Conservation (phyloP, 2,329 filamentous ascomycete genomes). For the Trichoderma harzianum region DNA sequence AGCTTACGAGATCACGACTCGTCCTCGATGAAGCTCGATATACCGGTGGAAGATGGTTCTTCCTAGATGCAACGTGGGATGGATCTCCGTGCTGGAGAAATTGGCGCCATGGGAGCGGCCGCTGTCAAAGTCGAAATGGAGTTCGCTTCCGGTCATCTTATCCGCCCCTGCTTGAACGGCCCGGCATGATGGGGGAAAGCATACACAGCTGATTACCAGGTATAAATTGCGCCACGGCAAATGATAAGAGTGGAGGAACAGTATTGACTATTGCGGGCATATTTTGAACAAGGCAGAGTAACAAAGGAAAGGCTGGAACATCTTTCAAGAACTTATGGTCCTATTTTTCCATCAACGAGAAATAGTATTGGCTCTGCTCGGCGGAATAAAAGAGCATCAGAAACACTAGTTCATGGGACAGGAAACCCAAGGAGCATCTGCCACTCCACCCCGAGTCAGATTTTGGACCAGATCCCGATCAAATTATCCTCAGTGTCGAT, state of each 20-base stretch:
- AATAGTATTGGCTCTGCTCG: neutral
- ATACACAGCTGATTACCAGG: neutral
- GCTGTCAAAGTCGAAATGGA: neutral
- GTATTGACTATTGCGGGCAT: neutral
- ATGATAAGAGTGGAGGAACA: neutral
- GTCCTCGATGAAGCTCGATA: neutral
- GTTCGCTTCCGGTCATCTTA: neutral
- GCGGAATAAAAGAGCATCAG: neutral
- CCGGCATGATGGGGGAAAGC: neutral
- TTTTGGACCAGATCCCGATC: conserved; percentile 33
- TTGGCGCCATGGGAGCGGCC: neutral
- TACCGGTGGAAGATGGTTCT: neutral
- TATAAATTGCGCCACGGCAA: neutral
- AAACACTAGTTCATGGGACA: neutral
- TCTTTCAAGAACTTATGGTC: neutral
- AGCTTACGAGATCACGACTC: neutral
- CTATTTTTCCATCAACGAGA: neutral
- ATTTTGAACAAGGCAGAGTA: neutral
- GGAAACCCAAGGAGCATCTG: neutral
- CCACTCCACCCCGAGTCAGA: conserved; percentile 21
- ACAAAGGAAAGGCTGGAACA: neutral
- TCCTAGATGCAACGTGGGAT: neutral
- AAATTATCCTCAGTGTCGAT: conserved; percentile 40
- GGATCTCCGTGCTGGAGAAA: neutral
- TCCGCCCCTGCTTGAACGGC: neutral